phyloP scores from a whole-genome alignment of 208 protist genomes.

The Eutreptiella sp. region DNA sequence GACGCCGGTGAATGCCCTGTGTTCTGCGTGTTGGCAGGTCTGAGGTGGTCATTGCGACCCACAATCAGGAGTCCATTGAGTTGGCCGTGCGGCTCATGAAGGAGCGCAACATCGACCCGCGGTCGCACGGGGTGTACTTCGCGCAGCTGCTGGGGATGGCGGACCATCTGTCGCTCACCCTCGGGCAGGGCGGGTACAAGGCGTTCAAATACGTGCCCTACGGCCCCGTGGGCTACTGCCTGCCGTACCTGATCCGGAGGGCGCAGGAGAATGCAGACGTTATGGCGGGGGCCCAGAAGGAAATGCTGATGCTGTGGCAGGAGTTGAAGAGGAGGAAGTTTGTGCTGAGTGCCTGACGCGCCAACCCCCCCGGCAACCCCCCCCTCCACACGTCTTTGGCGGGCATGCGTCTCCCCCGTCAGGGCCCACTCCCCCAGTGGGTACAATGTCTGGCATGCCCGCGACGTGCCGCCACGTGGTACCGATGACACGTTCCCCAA shows the following conservation, averaged over 20 bases:
- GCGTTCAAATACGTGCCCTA: constrained; percentile 93
- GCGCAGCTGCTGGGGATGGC: constrained; percentile 92
- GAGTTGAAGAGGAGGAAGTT: too few species aligned
- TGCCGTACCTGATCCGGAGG: constrained; percentile 90
- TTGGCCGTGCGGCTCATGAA: constrained; percentile 58
- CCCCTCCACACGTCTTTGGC: too few species aligned
- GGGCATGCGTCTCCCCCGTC: too few species aligned
- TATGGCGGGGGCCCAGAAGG: constrained; percentile 21
- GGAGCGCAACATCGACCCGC: constrained; percentile 33
- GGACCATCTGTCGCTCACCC: constrained; percentile 85
- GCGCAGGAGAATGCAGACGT: constrained; percentile 81
- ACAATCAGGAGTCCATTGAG: constrained; percentile 78
- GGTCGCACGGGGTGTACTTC: constrained; percentile 63
- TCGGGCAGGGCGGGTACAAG: constrained; percentile 69
- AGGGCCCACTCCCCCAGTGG: too few species aligned
- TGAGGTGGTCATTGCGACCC: constrained; percentile 78
- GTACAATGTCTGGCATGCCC: too few species aligned
- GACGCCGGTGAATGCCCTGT: too few species aligned
- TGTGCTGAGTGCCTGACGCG: too few species aligned
- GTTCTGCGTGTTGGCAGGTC: too few species aligned
- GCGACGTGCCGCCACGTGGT: too few species aligned
- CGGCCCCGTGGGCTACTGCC: constrained; percentile 84
- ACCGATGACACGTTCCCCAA: too few species aligned
- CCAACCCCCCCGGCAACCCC: too few species aligned
- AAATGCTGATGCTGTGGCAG: constrained; percentile 1